phyloP scores from a whole-genome alignment of 2,329 filamentous ascomycete species.

The Clarireedia homoeocarpa region DNA sequence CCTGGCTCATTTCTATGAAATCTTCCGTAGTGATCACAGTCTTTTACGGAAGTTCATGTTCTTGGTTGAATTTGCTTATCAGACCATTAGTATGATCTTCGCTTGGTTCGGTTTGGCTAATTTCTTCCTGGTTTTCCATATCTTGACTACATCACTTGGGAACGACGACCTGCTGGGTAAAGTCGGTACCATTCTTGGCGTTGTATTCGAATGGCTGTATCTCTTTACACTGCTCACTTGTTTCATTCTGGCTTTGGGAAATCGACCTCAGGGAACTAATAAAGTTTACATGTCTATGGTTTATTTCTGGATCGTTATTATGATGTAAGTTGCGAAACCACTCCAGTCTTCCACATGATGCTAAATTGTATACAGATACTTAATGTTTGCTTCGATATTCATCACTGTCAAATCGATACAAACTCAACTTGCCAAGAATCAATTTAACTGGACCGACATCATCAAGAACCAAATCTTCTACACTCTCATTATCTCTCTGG shows the following conservation, averaged over 20 bases:
- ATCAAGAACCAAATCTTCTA: conserved; percentile 81
- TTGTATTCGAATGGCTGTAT: conserved; percentile 95
- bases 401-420: conserved; percentile 86
- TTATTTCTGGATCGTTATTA: conserved; percentile 95
- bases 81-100: conserved; percentile 85
- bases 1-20: conserved; percentile 85
- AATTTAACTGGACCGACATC: conserved; percentile 83
- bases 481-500: conserved; percentile 81
- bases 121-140: conserved; percentile 98
- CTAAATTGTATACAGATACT: conserved; percentile 47
- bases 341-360: conserved; percentile 8
- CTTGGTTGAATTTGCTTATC: conserved; percentile 92
- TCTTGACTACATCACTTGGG: conserved; percentile 83
- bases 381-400: conserved; percentile 91
- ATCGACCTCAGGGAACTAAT: conserved; percentile 88
- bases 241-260: conserved; percentile 90
- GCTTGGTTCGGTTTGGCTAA: conserved; percentile 98
- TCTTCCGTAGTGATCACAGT: conserved; percentile 90
- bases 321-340: conserved; percentile 53
- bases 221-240: conserved; percentile 86
- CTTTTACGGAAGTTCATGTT: conserved; percentile 81
- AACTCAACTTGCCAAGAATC: conserved; percentile 53
- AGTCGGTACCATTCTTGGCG: conserved; percentile 70
- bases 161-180: conserved; percentile 69
- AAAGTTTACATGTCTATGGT: conserved; percentile 95